A percentile compares a stretch with the other conserved stretches of the same genome.
These are phyloP conservation scores for Fragosphaeria purpurea DNA, from an alignment of 2,329 filamentous ascomycete species.

Conservation along the genomic window DNA sequence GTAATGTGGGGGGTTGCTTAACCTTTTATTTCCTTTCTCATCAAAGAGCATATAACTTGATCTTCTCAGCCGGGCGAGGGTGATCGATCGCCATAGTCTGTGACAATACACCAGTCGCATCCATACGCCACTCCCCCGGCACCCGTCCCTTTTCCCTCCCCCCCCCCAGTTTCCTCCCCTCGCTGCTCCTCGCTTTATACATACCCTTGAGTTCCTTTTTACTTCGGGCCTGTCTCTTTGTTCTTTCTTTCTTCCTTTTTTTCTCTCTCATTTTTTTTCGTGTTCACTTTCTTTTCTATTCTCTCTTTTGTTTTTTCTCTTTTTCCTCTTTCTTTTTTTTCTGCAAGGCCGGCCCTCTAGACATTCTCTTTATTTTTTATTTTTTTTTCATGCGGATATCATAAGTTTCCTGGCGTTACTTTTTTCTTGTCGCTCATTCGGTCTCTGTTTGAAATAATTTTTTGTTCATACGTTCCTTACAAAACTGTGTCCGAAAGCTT, in stretches of 20 bases:
- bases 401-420: neutral
- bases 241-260: neutral
- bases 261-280: slow-evolving; percentile 3
- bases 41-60: neutral
- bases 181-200: neutral
- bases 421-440: neutral
- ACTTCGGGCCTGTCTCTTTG: neutral
- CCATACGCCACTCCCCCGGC: neutral
- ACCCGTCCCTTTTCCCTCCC: neutral
- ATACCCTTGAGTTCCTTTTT: slow-evolving; percentile 7
- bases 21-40: neutral
- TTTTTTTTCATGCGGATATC: slow-evolving; percentile 10
- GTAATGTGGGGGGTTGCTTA: no score
- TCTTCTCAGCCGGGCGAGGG: slow-evolving; percentile 1
- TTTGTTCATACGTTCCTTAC: neutral
- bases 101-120: slow-evolving; percentile 1
- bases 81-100: slow-evolving; percentile 3
- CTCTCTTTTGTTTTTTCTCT: slow-evolving; percentile 7
- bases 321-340: slow-evolving; percentile 1
- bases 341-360: slow-evolving; percentile 17
- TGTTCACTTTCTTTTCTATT: slow-evolving; percentile 5
- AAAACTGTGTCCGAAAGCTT: neutral
- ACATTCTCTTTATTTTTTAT: slow-evolving; percentile 11
- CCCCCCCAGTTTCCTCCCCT: slow-evolving; percentile 8
- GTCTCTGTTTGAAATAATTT: neutral